These are phyloP conservation scores for Salinomyces thailandicus DNA, from an alignment of 2,329 filamentous ascomycete species.

Conservation along the genomic window DNA sequence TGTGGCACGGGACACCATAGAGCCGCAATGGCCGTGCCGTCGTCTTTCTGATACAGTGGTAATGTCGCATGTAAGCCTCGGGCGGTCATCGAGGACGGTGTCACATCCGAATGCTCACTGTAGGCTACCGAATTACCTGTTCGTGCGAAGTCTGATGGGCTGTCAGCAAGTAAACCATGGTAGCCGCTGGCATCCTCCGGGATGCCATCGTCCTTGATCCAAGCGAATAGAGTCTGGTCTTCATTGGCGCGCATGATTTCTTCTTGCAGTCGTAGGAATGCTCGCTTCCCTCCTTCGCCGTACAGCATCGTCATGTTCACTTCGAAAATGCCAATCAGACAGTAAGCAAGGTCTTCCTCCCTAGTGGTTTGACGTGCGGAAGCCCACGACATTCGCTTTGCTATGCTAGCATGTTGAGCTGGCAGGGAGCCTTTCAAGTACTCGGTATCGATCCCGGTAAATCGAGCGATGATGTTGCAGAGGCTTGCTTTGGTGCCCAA, in stretches of 20 bases:
- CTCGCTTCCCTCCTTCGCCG: slow-evolving; percentile 12
- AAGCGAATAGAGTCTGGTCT: slow-evolving; percentile 16
- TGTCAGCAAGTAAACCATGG: slow-evolving; percentile 3
- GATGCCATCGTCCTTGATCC: slow-evolving; percentile 6
- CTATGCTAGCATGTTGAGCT: slow-evolving; percentile 3
- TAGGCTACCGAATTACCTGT: slow-evolving; percentile 26
- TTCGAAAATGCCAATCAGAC: slow-evolving; percentile 14
- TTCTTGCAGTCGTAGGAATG: slow-evolving; percentile 12
- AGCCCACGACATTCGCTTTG: slow-evolving; percentile 13
- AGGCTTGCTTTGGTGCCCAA: background rate
- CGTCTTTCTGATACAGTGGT: slow-evolving; percentile 4
- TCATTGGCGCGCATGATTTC: slow-evolving; percentile 8
- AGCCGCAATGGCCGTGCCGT: slow-evolving; percentile 18
- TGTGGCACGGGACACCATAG: slow-evolving; percentile 24
- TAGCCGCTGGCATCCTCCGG: background rate
- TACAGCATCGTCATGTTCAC: slow-evolving; percentile 13
- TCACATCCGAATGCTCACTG: slow-evolving; percentile 20
- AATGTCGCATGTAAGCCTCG: slow-evolving; percentile 8
- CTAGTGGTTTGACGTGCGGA: slow-evolving; percentile 11
- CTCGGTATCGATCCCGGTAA: background rate
- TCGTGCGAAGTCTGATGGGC: slow-evolving; percentile 25
- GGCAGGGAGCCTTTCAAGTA: background rate
- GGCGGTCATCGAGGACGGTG: slow-evolving; percentile 6
- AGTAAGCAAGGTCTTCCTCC: slow-evolving; percentile 12
- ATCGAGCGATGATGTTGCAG: background rate